phyloP scores from a whole-genome alignment of 805 yeast genomes.

The Sporopachydermia lactativora region DNA sequence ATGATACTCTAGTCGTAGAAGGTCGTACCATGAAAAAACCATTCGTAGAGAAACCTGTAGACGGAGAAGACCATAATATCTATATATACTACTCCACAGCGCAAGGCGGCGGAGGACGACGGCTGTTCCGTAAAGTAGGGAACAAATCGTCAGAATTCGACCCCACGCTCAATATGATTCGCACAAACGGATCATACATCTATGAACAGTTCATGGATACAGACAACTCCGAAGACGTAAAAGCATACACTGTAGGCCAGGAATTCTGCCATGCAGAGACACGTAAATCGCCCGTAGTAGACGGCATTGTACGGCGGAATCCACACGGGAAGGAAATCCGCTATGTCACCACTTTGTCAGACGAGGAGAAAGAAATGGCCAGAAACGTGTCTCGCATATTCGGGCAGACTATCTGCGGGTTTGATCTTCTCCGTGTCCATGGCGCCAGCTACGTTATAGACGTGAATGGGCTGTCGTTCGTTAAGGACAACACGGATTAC shows the following conservation, averaged over 20 bases:
- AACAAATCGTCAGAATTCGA: constrained; percentile 95
- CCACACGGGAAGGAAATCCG: constrained; percentile 96
- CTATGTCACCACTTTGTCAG: constrained; percentile 66
- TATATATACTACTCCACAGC: constrained; percentile 78
- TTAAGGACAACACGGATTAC: constrained; percentile 77
- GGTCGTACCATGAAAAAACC: constrained; percentile 72
- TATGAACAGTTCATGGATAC: constrained; percentile 96
- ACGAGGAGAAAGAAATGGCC: constrained; percentile 73
- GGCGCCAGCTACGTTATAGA: constrained; percentile 89
- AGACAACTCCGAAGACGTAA: constrained; percentile 95
- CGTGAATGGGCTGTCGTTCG: constrained; percentile 96
- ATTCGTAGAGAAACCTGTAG: constrained; percentile 95
- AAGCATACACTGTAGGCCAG: constrained; percentile 93
- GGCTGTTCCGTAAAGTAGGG: constrained; percentile 89
- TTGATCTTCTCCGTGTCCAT: constrained; percentile 79
- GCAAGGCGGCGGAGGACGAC: constrained; percentile 96
- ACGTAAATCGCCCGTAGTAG: constrained; percentile 97
- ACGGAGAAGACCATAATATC: constrained; percentile 97
- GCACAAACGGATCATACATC: constrained; percentile 83
- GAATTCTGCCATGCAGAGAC: constrained; percentile 95
- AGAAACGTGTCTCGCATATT: constrained; percentile 57
- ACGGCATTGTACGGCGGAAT: constrained; percentile 92
- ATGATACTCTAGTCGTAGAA: constrained; percentile 66
- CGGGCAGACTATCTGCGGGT: constrained; percentile 93
- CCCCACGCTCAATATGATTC: constrained; percentile 54